Conservation (phyloP, 1,139 yeast genomes). For the Citeromyces siamensis region DNA sequence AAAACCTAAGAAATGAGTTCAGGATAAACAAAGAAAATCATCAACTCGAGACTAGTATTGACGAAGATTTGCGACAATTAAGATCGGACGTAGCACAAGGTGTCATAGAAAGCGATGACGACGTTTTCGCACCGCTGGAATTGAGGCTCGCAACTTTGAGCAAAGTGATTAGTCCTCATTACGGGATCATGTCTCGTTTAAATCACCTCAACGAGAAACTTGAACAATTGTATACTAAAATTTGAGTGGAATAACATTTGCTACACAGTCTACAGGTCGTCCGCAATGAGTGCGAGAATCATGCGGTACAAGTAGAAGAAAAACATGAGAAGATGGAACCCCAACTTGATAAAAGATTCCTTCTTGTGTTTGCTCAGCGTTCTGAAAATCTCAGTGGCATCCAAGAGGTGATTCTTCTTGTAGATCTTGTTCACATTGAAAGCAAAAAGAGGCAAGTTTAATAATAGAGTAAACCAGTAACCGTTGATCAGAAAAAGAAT, state of each 20-base stretch:
- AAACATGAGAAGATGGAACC: constrained; percentile 84
- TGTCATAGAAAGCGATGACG: neutral
- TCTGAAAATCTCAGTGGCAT: constrained; percentile 97
- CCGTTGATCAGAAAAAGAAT: constrained; percentile 73
- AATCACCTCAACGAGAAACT: constrained; percentile 22
- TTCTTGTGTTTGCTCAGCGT: constrained; percentile 88
- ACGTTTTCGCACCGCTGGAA: constrained; percentile 6
- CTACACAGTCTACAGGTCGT: constrained; percentile 22
- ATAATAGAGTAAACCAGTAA: constrained; percentile 81
- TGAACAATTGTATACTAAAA: constrained; percentile 14
- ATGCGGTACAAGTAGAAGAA: constrained; percentile 93
- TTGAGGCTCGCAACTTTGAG: constrained; percentile 2
- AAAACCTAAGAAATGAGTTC: constrained; percentile 23
- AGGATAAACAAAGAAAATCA: constrained; percentile 17
- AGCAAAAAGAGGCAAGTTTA: constrained; percentile 80
- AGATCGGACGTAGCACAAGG: constrained; percentile 6
- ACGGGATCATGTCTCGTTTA: constrained; percentile 27
- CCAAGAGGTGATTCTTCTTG: constrained; percentile 76
- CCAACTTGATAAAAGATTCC: constrained; percentile 83
- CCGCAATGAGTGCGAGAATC: constrained; percentile 88
- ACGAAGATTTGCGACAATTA: constrained; percentile 11
- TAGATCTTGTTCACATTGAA: constrained; percentile 63
- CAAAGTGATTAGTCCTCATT: constrained; percentile 24
- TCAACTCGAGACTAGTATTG: constrained; percentile 11
- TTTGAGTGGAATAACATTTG: constrained; percentile 5